Evolutionary conservation across 192 early-diverging fungal genomes (phyloP), one percentile per base, ranked within the genome.

Genomic region (Mycoemilia scoparia): DNA sequence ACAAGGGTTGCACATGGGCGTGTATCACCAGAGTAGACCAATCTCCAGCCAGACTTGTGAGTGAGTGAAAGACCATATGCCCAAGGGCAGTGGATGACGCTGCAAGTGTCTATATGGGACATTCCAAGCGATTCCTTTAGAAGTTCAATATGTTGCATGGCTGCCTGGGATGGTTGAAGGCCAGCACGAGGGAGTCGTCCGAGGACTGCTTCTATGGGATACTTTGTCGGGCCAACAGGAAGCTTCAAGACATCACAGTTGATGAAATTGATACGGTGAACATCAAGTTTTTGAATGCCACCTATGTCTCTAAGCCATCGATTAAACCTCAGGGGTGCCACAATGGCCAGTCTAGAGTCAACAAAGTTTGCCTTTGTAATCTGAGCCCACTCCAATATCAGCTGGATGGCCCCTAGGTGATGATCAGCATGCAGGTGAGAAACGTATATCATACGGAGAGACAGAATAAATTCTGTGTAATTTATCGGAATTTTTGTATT

Each of bases 341-440:
- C 37, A 15, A 71, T 39, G 3, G 43, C 55, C 12, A 65, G 29
- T 2, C 66, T 43, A n/a, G 49, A 40, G 22, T 15, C 22, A 3
- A 17, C 31, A 1, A 26, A 29, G 38, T 45, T 13, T 9, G 26
- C 4, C 3, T 22, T 36, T 15, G 61, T 64, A 27, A 81, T 63
- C 61, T 71, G 41, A 36, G 60, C 70, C 73, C 85, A 77, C 34
- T 69, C 66, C 13, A 50, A 60, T 34, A 97, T 55, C 25, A 98
- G 38, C 17, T 70, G 49, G 4, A 84, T 58, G 3, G 75, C 57
- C 2, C 95, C 95, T 13, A 98, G 54, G 49, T 96, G 95, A 44
- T 98, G 95, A 55, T 98, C 95, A 17, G 90, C 95, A 52, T 98
- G 93, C 61, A 98, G 55, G 50, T 98, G 93, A 23, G 87, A 91